Evolutionary conservation across 352 stramenopile species (phyloP), one percentile per base, ranked within the genome.

Genomic region (Phytopythium sindhum): DNA sequence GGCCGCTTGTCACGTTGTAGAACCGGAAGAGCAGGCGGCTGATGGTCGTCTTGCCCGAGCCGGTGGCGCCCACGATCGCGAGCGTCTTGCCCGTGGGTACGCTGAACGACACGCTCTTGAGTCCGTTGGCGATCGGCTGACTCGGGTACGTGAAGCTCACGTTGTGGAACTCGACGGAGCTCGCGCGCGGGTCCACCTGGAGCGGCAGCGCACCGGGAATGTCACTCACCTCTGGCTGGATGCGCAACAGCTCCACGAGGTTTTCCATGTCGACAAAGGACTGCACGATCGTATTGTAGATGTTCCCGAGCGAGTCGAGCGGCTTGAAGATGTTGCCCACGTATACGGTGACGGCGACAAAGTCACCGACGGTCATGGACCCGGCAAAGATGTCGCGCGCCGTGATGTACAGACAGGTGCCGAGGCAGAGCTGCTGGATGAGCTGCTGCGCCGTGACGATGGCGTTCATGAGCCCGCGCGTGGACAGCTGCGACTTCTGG

Each of bases 261-360:
- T 99, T 99, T 37, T 89, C 87, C 70, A 99, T 95, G 74, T 99
- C 97, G 45, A 99, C 87, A 44, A 99, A 87, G 4, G 96, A 96
- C 77, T 98, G 97, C 48, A 98, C 91, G 63, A 99, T 91, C 14
- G 93, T 95, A 66, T 97, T 98, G 82, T 99, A 99, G 35, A 98
- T 93, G 80, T 88, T 79, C 35, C 82, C 97, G 21, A 99, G 73
- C 64, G 98, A 99, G 77, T 98, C 97, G 12, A 99, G 79, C 19
- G 97, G 97, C 64, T 95, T 94, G 80, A 99, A 99, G 15, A 99
- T 90, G 64, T 99, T 95, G 24, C 90, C 70, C 17, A 97, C 93
- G 73, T 98, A 99, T 4, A 92, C 88, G 6, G 97, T 86, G 7
- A 99, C 94, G 10, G 94, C 87, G 15, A 99, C 94, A 73, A 99